phyloP scores from a whole-genome alignment of 192 early-diverging fungal genomes.

The Dispira simplex region DNA sequence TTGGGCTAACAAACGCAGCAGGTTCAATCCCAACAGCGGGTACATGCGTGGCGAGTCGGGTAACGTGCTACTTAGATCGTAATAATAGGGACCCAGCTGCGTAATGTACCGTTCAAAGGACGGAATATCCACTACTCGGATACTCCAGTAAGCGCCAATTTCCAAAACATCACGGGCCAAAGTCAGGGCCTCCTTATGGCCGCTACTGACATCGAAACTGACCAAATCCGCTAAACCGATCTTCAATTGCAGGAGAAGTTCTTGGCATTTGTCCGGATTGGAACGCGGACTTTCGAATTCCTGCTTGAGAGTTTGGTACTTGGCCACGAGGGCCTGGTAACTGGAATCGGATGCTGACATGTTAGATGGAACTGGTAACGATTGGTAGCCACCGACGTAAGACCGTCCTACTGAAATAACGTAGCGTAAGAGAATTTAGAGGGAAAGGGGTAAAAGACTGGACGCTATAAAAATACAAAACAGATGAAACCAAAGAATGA shows the following conservation, averaged over 20 bases:
- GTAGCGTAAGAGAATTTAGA: too few species aligned
- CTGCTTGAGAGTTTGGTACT: constrained; percentile 38
- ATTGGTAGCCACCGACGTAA: too few species aligned
- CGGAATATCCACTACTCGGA: constrained; percentile 73
- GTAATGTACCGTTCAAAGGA: constrained; percentile 93
- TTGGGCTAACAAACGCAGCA: constrained; percentile 84
- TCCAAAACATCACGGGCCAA: constrained; percentile 59
- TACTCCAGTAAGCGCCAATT: constrained; percentile 76
- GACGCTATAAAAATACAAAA: too few species aligned
- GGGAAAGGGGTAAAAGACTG: too few species aligned
- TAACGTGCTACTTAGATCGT: constrained; percentile 44
- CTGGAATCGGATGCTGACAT: too few species aligned
- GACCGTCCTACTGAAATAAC: too few species aligned
- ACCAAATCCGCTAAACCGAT: constrained; percentile 27
- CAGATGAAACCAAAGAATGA: too few species aligned
- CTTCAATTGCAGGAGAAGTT: constrained; percentile 50
- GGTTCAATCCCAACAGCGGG: constrained; percentile 80
- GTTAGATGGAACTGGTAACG: too few species aligned
- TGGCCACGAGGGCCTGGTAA: too few species aligned
- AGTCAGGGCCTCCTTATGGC: constrained; percentile 17
- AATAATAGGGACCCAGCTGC: constrained; percentile 82
- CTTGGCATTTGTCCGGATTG: constrained; percentile 51
- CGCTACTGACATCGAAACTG: constrained; percentile 19
- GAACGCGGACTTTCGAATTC: constrained; percentile 46
- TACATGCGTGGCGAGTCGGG: constrained; percentile 72